Base-by-base conservation (phyloP, 306 rosid genomes). In the Quercus agrifolia region DNA sequence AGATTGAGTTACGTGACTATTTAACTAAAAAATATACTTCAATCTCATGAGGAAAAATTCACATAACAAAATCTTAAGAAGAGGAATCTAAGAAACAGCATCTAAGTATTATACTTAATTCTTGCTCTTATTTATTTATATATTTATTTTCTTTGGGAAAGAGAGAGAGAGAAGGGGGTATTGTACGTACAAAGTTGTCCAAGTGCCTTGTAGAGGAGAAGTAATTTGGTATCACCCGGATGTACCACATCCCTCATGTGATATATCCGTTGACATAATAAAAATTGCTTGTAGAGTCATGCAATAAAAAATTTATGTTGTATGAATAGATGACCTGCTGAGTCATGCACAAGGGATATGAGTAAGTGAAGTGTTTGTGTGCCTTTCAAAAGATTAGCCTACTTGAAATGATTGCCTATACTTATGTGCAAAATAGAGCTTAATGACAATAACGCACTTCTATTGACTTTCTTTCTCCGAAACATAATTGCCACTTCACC, bases 81-180 rank as follows among this genome's bases (percentile, higher is more conserved):
- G 9, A 0, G 0, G 0, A 35, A 35, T 2, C 0, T 6, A 1
- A 35, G 0, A 6, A 35, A 35, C 2, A 6, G 2, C 8, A 35
- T 2, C 2, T 35, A 35, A 35, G 2, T 35, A 1, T 0, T 35
- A 0, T 6, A 35, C 2, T 0, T 35, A 1, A 35, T 2, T 35
- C 2, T 35, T 35, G 2, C 0, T 2, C 31, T 62, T 5, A 2
- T 41, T 63, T 75, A 58, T 33, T 2, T 25, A 19, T 66, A 49
- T 35, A 5, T 4, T 68, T 30, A 8, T 46, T 14, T 14, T 27
- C 6, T 15, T 5, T 7, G 6, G 23, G 4, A 2, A n/a, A 14
- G 11, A 12, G 1, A 2, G 6, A 2, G 6, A 0, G 21, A 8
- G 3, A 1, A 38, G 3, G 5, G 14, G 12, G 3, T 4, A 1